Base-by-base conservation (phyloP, 1,139 yeast genomes). In the Candida glucosophila region DNA sequence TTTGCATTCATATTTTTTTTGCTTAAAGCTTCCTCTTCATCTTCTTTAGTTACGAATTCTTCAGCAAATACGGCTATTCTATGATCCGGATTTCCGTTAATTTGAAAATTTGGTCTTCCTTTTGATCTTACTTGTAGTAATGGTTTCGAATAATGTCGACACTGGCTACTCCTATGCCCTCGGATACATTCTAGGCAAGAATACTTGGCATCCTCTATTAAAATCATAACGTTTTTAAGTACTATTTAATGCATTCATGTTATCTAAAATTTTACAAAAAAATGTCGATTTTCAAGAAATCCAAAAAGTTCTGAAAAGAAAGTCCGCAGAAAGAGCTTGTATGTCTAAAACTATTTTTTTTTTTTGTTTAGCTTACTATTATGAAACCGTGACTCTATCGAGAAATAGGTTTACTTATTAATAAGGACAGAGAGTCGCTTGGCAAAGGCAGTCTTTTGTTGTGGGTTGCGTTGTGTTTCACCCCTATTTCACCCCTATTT, bases 141-240 rank as follows among this genome's bases (percentile, higher is more conserved):
- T 18, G 92, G 86, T 25, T 95, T 63, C 26, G 70, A 64, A 24
- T 80, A 73, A 50, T 90, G 98, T 31, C 73, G 73, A 49, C 98
- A 90, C 29, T 78, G 73, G 3, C 92, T 77, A 4, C 95, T 81
- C 22, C 98, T 57, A 48, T 90, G 98, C 12, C 97, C 97, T 22
- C 96, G 63, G 20, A 90, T 85, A 47, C 98, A 90, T 43, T 77
- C 79, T 33, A 76, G 71, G 49, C 95, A 90, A n/a, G 95, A 86
- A 49, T 82, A 82, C 44, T 90, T 83, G 41, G 72, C 79, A 21
- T 82, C 83, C 36, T 82, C 85, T 41, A 81, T 83, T 25, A 85
- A 59, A 31, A 90, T 85, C 97, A 90, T 88, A 15, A 15, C 15
- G 12, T 13, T 19, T 11, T n/a, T n/a, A n/a, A n/a, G n/a, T n/a